Conservation (phyloP, 352 stramenopile species). For the Pythium guiyangense region DNA sequence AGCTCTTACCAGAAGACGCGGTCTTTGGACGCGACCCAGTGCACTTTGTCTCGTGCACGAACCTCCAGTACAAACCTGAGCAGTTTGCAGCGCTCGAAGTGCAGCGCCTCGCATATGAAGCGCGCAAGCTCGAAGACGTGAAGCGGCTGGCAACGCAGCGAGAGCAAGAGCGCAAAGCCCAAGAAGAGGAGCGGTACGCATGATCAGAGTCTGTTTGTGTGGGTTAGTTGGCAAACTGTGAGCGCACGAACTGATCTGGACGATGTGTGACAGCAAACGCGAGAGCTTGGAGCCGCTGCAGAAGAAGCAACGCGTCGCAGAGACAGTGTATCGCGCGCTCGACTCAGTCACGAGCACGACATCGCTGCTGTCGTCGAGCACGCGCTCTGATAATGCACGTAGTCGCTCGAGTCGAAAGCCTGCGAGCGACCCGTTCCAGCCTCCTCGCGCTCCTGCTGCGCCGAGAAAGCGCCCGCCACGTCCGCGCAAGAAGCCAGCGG, state of each 20-base stretch:
- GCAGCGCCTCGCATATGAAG: slow-evolving; percentile 11
- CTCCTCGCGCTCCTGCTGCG: slow-evolving; percentile 7
- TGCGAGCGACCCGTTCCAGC: slow-evolving; percentile 1
- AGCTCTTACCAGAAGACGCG: slow-evolving; percentile 48
- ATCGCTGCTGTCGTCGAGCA: slow-evolving; percentile 4
- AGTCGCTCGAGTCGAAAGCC: background rate
- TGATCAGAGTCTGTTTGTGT: slow-evolving; percentile 7
- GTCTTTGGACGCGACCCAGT: slow-evolving; percentile 58
- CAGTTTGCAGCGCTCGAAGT: slow-evolving; percentile 4
- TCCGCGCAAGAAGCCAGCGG: slow-evolving; percentile 14
- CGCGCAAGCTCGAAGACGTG: slow-evolving; percentile 9
- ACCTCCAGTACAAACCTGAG: slow-evolving; percentile 22
- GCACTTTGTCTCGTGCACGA: slow-evolving; percentile 78
- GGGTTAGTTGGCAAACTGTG: background rate
- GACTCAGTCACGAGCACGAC: background rate
- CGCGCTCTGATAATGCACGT: background rate
- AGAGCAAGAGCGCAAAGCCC: slow-evolving; percentile 9
- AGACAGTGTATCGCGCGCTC: slow-evolving; percentile 21
- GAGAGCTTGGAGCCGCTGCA: slow-evolving; percentile 21
- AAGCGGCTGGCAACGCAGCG: slow-evolving; percentile 2
- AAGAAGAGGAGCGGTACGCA: slow-evolving; percentile 10
- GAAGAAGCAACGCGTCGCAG: slow-evolving; percentile 35
- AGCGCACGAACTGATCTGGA: background rate
- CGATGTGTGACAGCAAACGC: slow-evolving; percentile 4
- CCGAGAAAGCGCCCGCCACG: slow-evolving; percentile 13